phyloP scores from a whole-genome alignment of 129 eudicot genomes.

The Smallanthus sonchifolius region DNA sequence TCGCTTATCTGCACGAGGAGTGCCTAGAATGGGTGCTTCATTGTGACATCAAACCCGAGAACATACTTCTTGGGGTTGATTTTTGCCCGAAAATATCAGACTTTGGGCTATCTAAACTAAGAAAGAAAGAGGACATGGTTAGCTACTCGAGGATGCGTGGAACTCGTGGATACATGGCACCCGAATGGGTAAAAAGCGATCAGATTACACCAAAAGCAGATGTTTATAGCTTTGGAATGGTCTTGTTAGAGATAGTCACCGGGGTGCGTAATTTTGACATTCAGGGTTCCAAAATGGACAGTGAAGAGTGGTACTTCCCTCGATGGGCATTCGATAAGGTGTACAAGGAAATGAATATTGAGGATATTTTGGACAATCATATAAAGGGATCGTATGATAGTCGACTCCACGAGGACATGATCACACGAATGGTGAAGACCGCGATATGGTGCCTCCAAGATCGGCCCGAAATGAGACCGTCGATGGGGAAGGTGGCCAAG shows the following conservation, averaged over 20 bases:
- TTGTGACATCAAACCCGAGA: conserved; percentile 96
- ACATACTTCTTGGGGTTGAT: conserved; percentile 83
- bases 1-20: conserved; percentile 87
- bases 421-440: conserved; percentile 82
- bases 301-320: conserved; percentile 90
- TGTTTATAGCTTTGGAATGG: conserved; percentile 89
- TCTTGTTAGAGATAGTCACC: conserved; percentile 63
- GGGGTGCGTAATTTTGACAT: conserved; percentile 66
- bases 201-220: conserved; percentile 80
- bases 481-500: conserved; percentile 99
- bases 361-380: conserved; percentile 64
- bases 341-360: conserved; percentile 67
- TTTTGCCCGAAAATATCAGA: conserved; percentile 93
- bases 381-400: conserved; percentile 60
- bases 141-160: conserved; percentile 70
- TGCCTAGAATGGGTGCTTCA: conserved; percentile 97
- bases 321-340: conserved; percentile 89
- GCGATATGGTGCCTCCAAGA: conserved; percentile 98
- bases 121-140: conserved; percentile 73
- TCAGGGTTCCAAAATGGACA: conserved; percentile 52
- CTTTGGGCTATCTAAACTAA: conserved; percentile 80
- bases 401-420: conserved; percentile 55
- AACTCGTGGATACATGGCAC: conserved; percentile 95
- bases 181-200: conserved; percentile 78
- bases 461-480: conserved; percentile 79